These are phyloP conservation scores for Ganoderma meredithae DNA, from an alignment of 1,284 basidiomycete genomes.

Conservation along the genomic window DNA sequence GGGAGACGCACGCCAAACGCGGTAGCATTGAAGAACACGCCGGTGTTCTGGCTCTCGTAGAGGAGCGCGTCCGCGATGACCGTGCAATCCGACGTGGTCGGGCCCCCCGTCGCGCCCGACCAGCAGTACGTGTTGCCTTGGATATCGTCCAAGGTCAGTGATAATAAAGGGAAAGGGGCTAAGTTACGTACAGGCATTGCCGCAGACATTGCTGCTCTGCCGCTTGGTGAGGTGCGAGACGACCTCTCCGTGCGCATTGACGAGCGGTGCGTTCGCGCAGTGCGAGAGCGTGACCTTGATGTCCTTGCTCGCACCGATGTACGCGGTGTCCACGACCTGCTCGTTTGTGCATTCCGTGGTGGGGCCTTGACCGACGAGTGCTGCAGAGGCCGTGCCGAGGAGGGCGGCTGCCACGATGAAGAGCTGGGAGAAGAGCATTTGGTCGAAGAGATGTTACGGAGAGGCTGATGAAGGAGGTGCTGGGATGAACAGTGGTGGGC, in stretches of 20 bases:
- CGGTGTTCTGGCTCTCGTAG: constrained; percentile 54
- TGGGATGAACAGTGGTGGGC: no score
- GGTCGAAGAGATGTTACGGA: neutral
- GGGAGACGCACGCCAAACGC: constrained; percentile 13
- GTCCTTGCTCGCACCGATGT: constrained; percentile 46
- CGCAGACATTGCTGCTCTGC: constrained; percentile 46
- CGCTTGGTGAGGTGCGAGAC: constrained; percentile 28
- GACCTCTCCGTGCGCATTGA: constrained; percentile 11
- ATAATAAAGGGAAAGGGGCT: no score
- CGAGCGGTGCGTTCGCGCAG: constrained; percentile 36
- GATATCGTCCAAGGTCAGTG: neutral
- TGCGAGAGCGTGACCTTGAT: constrained; percentile 43
- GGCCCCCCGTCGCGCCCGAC: neutral
- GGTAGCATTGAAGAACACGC: constrained; percentile 35
- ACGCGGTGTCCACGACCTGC: constrained; percentile 35
- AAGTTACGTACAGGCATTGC: constrained; percentile 45
- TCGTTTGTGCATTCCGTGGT: constrained; percentile 23
- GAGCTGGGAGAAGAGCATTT: neutral
- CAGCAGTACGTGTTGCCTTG: constrained; percentile 6
- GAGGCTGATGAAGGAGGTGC: neutral
- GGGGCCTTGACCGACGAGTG: neutral
- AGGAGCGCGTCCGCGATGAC: constrained; percentile 55
- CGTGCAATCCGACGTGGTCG: constrained; percentile 53
- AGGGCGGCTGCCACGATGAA: constrained; percentile 1
- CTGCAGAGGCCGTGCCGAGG: constrained; percentile 6